Evolutionary conservation across 164 flowering plant genomes (phyloP).

Genomic region (Chloranthus sessilifolius): DNA sequence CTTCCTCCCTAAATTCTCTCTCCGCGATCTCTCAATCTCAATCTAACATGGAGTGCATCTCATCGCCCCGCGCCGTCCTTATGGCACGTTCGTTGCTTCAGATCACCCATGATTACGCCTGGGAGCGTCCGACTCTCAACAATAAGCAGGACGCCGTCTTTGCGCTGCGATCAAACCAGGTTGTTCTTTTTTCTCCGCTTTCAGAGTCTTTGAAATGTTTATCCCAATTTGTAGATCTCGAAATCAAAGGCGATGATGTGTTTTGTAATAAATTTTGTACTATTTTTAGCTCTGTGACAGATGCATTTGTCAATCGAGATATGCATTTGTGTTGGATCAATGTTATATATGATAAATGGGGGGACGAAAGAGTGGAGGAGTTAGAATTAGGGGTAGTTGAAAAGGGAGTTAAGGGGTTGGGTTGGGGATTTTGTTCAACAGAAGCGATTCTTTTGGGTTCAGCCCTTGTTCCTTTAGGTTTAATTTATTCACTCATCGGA

Average conservation of each 20-base stretch:
- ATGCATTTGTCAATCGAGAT: constrained; percentile 45
- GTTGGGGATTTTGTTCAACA: constrained; percentile 78
- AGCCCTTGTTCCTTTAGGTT: constrained; percentile 69
- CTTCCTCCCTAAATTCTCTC: constrained; percentile 36
- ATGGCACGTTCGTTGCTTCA: constrained; percentile 47
- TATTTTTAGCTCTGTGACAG: constrained; percentile 42
- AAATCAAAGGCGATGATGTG: constrained; percentile 15
- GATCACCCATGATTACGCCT: constrained; percentile 60
- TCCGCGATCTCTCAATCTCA: constrained; percentile 15
- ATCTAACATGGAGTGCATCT: background rate
- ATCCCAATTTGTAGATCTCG: constrained; percentile 32
- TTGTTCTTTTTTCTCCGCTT: constrained; percentile 56
- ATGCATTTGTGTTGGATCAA: constrained; percentile 75
- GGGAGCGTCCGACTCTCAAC: constrained; percentile 42
- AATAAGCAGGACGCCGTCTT: constrained; percentile 17
- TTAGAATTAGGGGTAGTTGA: constrained; percentile 16
- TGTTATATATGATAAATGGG: constrained; percentile 29
- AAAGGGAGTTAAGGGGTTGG: constrained; percentile 47
- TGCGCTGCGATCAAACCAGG: constrained; percentile 55
- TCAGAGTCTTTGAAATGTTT: constrained; percentile 23
- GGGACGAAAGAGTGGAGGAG: constrained; percentile 8
- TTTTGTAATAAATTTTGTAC: constrained; percentile 27
- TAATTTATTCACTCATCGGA: constrained; percentile 78
- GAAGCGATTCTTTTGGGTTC: constrained; percentile 68
- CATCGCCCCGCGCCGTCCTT: constrained; percentile 21